phyloP scores from a whole-genome alignment of 2,329 filamentous ascomycete genomes.

The Pestalotiopsis sp. region DNA sequence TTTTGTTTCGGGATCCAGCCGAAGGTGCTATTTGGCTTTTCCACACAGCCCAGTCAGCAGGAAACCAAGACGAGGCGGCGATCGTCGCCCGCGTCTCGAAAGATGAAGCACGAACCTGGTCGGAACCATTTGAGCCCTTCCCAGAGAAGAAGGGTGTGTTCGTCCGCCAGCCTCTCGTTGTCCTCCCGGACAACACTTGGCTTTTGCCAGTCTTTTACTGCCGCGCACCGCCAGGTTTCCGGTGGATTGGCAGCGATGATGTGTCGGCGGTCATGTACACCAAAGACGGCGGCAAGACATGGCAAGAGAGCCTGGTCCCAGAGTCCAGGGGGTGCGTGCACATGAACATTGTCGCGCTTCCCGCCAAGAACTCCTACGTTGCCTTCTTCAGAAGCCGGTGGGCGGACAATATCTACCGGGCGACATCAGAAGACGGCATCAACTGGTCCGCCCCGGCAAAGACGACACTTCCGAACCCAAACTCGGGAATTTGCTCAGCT shows the following conservation, averaged over 20 bases:
- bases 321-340: constrained; percentile 42
- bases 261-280: constrained; percentile 40
- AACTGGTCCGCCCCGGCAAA: constrained; percentile 37
- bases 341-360: constrained; percentile 41
- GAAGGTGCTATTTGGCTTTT: constrained; percentile 40
- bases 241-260: constrained; percentile 47
- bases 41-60: constrained; percentile 45
- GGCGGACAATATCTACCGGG: constrained; percentile 44
- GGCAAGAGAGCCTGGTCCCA: constrained; percentile 38
- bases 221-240: constrained; percentile 36
- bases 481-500: constrained; percentile 42
- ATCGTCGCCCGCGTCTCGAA: constrained; percentile 37
- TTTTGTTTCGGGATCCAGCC: constrained; percentile 38
- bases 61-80: constrained; percentile 43
- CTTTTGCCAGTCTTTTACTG: constrained; percentile 45
- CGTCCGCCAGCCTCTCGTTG: constrained; percentile 40
- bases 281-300: constrained; percentile 37
- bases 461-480: constrained; percentile 42
- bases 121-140: constrained; percentile 32
- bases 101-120: constrained; percentile 39
- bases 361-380: constrained; percentile 28
- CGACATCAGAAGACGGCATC: constrained; percentile 39
- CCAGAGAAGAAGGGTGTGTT: constrained; percentile 37
- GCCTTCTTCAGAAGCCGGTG: constrained; percentile 44
- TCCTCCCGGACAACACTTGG: constrained; percentile 39